These are phyloP conservation scores for Heracleum sosnowskyi DNA, from an alignment of 129 eudicot species.

Conservation along the genomic window DNA sequence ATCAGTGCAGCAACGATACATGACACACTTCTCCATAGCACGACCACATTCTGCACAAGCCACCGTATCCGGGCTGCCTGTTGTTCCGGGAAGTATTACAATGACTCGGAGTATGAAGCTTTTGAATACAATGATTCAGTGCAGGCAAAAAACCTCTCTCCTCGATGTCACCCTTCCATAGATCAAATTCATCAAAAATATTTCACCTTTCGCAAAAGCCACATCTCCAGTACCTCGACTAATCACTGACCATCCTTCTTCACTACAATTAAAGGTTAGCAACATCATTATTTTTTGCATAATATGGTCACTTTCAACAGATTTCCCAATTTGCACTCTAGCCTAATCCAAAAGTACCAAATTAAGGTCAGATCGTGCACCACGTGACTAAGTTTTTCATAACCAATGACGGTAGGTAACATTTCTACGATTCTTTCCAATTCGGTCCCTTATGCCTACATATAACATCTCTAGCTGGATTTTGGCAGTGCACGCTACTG, in stretches of 20 bases:
- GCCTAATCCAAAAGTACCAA: constrained; percentile 85
- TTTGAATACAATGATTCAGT: constrained; percentile 24
- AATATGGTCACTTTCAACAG: constrained; percentile 43
- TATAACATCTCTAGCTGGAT: constrained; percentile 69
- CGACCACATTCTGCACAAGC: constrained; percentile 62
- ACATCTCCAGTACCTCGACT: constrained; percentile 35
- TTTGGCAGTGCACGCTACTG: constrained; percentile 28
- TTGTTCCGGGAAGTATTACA: constrained; percentile 53
- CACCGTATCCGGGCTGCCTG: constrained; percentile 42
- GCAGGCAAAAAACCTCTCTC: constrained; percentile 37
- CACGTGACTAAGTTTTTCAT: constrained; percentile 44
- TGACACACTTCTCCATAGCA: constrained; percentile 57
- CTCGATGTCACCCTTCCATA: constrained; percentile 27
- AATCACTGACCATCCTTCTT: constrained; percentile 57
- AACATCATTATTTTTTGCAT: constrained; percentile 48
- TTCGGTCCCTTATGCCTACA: constrained; percentile 82
- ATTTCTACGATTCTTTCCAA: constrained; percentile 47
- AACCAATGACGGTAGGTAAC: constrained; percentile 18
- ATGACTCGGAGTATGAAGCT: constrained; percentile 37
- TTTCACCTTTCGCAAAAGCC: constrained; percentile 32
- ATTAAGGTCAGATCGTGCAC: constrained; percentile 36
- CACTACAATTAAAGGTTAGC: constrained; percentile 47
- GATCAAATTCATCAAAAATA: constrained; percentile 18
- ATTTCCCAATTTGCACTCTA: constrained; percentile 48
- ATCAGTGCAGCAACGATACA: constrained; percentile 78